Base-by-base conservation (phyloP, 2,329 filamentous ascomycete species). In the Arthrocladium fulminans region DNA sequence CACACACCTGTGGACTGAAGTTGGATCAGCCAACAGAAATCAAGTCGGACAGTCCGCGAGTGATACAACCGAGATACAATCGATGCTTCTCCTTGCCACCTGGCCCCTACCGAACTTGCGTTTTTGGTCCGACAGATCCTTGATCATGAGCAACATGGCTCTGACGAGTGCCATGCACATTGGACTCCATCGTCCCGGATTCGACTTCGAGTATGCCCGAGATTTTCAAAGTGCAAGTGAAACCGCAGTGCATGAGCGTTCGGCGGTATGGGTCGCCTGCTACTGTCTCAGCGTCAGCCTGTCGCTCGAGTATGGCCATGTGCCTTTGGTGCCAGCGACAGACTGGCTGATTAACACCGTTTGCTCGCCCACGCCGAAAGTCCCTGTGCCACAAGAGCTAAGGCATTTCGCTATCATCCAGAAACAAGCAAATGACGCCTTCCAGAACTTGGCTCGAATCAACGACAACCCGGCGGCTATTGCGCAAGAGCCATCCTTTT, bases 1-100 rank as follows among this genome's bases (percentile, higher is more conserved):
- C 19, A 50, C 45, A 12, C 27, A 40, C 8, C n/a, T 50, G 22
- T 50, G 48, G 48, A 43, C 40, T 25, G 20, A 43, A n/a, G 3
- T 29, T 43, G 40, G 40, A 12, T 25, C 40, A 43, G 3, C 3
- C n/a, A 24, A 12, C n/a, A 43, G 22, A 20, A 43, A 29, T 43
- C 4, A 25, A 3, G 7, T 29, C 10, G 40, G 40, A 29, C 20
- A n/a, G 10, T 20, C 12, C 4, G 7, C 40, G 3, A 25, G 40
- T 12, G 20, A 15, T 29, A 29, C 29, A 20, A n/a, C 9, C 5
- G 40, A 43, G n/a, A 25, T 43, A 25, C 40, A 43, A 43, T 13
- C 40, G 13, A 15, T 43, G 12, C 5, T 43, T 3, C 20, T 43
- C 7, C 40, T 43, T 9, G 6, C 40, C 7, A n/a, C 24, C 12